Evolutionary conservation across 495 filamentous ascomycete genomes (phyloP).

Genomic region (Daldinia grandis): DNA sequence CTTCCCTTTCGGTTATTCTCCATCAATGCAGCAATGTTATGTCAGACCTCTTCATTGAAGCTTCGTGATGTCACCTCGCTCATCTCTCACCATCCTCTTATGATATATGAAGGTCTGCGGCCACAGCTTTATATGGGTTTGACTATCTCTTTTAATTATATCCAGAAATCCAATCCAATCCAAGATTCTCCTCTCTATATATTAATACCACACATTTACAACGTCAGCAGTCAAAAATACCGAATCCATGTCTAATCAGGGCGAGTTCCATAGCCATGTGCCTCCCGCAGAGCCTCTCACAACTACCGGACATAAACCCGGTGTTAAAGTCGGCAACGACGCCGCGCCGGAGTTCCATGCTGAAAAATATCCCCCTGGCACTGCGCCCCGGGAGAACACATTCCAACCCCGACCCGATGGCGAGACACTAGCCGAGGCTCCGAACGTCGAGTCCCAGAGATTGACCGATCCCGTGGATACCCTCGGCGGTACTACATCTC

Average conservation of each 20-base stretch:
- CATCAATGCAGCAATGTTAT: background rate
- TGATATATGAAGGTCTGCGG: slow-evolving; percentile 20
- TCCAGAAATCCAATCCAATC: background rate
- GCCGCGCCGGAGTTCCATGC: slow-evolving; percentile 68
- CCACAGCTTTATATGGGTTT: background rate
- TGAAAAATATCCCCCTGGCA: slow-evolving; percentile 68
- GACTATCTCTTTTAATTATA: background rate
- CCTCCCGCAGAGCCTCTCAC: slow-evolving; percentile 61
- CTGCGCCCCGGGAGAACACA: slow-evolving; percentile 68
- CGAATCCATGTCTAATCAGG: slow-evolving; percentile 63
- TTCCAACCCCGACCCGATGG: slow-evolving; percentile 63
- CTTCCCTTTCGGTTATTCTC: background rate
- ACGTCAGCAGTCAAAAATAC: slow-evolving; percentile 65
- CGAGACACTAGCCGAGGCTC: slow-evolving; percentile 59
- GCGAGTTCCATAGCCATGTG: slow-evolving; percentile 64
- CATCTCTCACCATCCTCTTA: background rate
- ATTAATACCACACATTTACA: slow-evolving; percentile 23
- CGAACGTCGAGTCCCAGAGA: slow-evolving; percentile 6
- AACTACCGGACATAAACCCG: slow-evolving; percentile 69
- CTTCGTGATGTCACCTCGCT: slow-evolving; percentile 17
- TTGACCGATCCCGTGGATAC: slow-evolving; percentile 58
- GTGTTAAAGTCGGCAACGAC: slow-evolving; percentile 68
- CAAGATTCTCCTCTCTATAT: background rate
- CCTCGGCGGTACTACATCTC: slow-evolving; percentile 69
- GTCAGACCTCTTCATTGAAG: slow-evolving; percentile 6